These are phyloP conservation scores for Triglochin maritima DNA, from an alignment of 106 monocot genomes.

Conservation along the genomic window DNA sequence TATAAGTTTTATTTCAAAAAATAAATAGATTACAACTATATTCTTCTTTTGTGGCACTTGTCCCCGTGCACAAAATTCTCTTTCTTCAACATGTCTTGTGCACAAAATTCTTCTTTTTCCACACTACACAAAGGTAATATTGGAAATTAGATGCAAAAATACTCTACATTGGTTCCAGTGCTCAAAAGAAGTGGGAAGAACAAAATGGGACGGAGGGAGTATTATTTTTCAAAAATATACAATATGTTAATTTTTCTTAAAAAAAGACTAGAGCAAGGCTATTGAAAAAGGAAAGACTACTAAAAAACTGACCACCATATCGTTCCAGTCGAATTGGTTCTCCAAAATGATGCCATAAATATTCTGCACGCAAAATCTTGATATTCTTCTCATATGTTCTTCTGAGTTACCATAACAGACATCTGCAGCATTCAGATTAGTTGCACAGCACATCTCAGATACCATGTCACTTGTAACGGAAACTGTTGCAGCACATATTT, in stretches of 20 bases:
- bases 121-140: too few species aligned
- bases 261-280: not conserved
- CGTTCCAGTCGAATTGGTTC: constrained; percentile 50
- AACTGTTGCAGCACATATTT: constrained; percentile 42
- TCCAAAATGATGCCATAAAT: constrained; percentile 43
- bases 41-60: too few species aligned
- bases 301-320: constrained; percentile 35
- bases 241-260: not conserved
- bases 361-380: constrained; percentile 40
- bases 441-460: constrained; percentile 27
- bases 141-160: too few species aligned
- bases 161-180: too few species aligned
- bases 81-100: too few species aligned
- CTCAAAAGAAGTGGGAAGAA: too few species aligned
- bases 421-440: constrained; percentile 6
- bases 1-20: too few species aligned
- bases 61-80: too few species aligned
- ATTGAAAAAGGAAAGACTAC: not conserved
- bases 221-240: too few species aligned
- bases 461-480: constrained; percentile 47
- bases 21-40: too few species aligned
- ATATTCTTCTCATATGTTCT: constrained; percentile 30
- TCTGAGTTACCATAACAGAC: constrained; percentile 5
- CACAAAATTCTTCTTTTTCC: too few species aligned
- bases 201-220: too few species aligned